phyloP scores from a whole-genome alignment of 768 basidiomycete genomes.

The Mycena leptocephala region DNA sequence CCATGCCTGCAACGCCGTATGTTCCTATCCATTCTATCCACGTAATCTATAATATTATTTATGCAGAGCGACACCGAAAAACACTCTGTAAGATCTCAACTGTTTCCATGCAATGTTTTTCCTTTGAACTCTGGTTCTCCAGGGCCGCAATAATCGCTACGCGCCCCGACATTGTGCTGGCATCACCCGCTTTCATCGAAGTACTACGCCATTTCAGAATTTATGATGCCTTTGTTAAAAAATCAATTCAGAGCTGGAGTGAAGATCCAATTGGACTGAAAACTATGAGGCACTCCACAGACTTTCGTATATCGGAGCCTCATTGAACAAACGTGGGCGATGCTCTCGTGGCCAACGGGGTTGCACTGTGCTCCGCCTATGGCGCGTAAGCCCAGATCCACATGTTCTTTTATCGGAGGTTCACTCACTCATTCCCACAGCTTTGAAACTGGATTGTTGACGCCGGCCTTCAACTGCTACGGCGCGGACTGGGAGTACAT shows the following conservation, averaged over 20 bases:
- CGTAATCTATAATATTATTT: background rate
- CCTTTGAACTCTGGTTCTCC: background rate
- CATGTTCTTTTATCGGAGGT: too few species aligned
- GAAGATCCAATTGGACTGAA: background rate
- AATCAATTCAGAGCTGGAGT: constrained; percentile 15
- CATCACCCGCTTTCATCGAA: constrained; percentile 10
- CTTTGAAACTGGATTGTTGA: constrained; percentile 15
- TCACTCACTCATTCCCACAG: background rate
- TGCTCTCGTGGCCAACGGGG: background rate
- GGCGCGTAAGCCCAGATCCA: constrained; percentile 9
- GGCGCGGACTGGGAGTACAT: constrained; percentile 30
- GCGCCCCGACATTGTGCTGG: constrained; percentile 1
- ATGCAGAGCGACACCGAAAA: constrained; percentile 8
- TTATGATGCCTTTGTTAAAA: background rate
- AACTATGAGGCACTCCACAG: constrained; percentile 6
- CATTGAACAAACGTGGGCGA: constrained; percentile 26
- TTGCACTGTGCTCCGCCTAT: constrained; percentile 15
- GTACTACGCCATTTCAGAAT: background rate
- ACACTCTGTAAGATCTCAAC: constrained; percentile 1
- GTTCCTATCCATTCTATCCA: background rate
- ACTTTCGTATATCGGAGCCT: constrained; percentile 6
- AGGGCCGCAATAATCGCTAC: constrained; percentile 1
- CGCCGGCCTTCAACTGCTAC: background rate
- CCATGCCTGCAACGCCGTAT: too few species aligned
- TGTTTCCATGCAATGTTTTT: too few species aligned